These are phyloP conservation scores for Colletotrichum sp. DNA, from an alignment of 2,329 filamentous ascomycete species.

Conservation along the genomic window DNA sequence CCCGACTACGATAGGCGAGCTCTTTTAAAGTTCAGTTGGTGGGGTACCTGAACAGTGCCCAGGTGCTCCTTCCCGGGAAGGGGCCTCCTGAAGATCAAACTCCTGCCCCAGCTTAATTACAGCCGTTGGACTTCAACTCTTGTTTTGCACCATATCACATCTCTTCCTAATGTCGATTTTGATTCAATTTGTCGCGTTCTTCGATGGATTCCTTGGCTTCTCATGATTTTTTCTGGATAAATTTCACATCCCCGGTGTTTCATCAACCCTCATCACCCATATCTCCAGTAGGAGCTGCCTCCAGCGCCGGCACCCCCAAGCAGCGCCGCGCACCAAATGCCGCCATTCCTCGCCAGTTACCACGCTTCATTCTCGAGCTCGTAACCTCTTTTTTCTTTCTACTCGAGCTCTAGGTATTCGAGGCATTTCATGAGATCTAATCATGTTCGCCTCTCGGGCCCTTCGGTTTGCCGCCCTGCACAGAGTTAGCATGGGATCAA, in stretches of 20 bases:
- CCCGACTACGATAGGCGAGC: not conserved
- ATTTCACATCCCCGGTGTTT: not conserved
- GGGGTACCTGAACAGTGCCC: not conserved
- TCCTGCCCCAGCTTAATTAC: not conserved
- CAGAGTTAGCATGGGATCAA: not conserved
- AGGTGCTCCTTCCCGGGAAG: not conserved
- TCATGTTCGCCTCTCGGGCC: not conserved
- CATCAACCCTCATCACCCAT: not conserved
- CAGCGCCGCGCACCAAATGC: not conserved
- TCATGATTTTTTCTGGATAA: not conserved
- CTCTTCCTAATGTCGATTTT: not conserved
- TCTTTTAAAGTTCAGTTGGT: not conserved
- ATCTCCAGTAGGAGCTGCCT: not conserved
- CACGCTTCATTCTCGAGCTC: not conserved
- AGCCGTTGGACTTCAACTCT: not conserved
- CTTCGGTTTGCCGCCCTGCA: not conserved
- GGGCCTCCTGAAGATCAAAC: not conserved
- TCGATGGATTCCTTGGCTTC: not conserved
- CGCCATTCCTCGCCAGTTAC: not conserved
- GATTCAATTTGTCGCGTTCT: not conserved
- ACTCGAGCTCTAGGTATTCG: not conserved
- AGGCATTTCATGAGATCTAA: not conserved
- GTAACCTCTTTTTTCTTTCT: not conserved
- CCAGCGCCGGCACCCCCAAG: not conserved
- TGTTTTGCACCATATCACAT: not conserved